Evolutionary conservation across 805 yeast genomes (phyloP).

Genomic region (Candida golubevii): DNA sequence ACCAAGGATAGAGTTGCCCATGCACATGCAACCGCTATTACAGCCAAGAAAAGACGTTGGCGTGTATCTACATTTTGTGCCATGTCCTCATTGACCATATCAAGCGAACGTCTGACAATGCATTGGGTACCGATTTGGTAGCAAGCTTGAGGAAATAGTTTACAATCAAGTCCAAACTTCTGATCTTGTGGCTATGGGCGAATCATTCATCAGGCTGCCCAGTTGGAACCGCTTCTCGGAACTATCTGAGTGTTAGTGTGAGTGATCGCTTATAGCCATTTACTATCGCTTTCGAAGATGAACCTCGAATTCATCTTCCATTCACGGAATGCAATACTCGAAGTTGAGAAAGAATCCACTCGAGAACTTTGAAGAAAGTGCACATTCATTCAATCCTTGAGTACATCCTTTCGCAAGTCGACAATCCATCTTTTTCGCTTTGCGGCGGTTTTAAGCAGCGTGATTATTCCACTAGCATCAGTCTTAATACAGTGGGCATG

Average conservation of each 20-base stretch:
- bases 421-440: conserved; percentile 66
- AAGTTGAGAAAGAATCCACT: conserved; percentile 78
- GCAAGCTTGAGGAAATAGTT: conserved; percentile 86
- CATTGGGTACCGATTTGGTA: conserved; percentile 75
- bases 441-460: conserved; percentile 73
- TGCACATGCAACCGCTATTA: conserved; percentile 66
- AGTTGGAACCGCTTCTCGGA: conserved; percentile 93
- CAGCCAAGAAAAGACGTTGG: conserved; percentile 79
- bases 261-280: conserved; percentile 85
- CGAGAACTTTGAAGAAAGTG: conserved; percentile 88
- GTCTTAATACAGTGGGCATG: conserved; percentile 80
- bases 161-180: conserved; percentile 85
- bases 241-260: conserved; percentile 61
- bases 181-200: conserved; percentile 65
- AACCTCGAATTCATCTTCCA: conserved; percentile 66
- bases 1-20: conserved; percentile 30
- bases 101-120: conserved; percentile 70
- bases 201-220: conserved; percentile 73
- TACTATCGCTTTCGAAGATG: conserved; percentile 30
- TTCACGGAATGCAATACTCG: conserved; percentile 88
- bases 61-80: conserved; percentile 83
- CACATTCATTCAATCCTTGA: conserved; percentile 84
- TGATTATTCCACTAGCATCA: conserved; percentile 79
- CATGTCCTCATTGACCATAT: conserved; percentile 91
- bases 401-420: conserved; percentile 74